Conservation (phyloP, 2,329 filamentous ascomycete genomes). For the Venturia pyrina region DNA sequence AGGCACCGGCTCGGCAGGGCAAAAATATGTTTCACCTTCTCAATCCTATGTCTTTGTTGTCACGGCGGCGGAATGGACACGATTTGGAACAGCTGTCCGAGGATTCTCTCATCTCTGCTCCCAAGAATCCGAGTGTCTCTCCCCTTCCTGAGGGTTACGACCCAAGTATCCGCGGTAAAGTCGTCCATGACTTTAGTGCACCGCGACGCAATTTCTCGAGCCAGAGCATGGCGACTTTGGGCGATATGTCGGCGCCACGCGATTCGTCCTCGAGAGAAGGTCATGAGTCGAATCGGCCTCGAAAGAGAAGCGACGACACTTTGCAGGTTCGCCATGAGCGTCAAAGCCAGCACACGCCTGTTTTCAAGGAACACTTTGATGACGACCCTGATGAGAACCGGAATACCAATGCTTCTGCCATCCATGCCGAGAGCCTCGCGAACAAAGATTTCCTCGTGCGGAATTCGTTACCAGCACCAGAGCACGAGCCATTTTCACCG, state of each 20-base stretch:
- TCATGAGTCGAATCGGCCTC: slow-evolving; percentile 11
- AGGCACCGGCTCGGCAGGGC: neutral
- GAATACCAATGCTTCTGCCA: slow-evolving; percentile 29
- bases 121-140: slow-evolving; percentile 32
- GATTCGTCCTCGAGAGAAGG: slow-evolving; percentile 5
- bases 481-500: slow-evolving; percentile 17
- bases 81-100: slow-evolving; percentile 36
- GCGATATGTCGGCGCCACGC: neutral
- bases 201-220: slow-evolving; percentile 31
- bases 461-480: slow-evolving; percentile 27
- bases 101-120: slow-evolving; percentile 40
- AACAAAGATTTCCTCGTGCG: slow-evolving; percentile 39
- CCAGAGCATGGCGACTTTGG: neutral
- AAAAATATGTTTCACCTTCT: slow-evolving; percentile 46
- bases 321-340: slow-evolving; percentile 15
- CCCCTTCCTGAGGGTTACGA: slow-evolving; percentile 50
- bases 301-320: slow-evolving; percentile 14
- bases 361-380: slow-evolving; percentile 52
- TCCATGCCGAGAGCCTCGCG: slow-evolving; percentile 37
- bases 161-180: slow-evolving; percentile 51
- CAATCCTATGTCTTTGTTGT: slow-evolving; percentile 52
- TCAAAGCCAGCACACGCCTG: slow-evolving; percentile 41
- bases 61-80: slow-evolving; percentile 46
- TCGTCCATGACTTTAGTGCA: slow-evolving; percentile 56
- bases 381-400: slow-evolving; percentile 34